phyloP scores from a whole-genome alignment of 768 basidiomycete genomes.

The Fomitopsis serialis region DNA sequence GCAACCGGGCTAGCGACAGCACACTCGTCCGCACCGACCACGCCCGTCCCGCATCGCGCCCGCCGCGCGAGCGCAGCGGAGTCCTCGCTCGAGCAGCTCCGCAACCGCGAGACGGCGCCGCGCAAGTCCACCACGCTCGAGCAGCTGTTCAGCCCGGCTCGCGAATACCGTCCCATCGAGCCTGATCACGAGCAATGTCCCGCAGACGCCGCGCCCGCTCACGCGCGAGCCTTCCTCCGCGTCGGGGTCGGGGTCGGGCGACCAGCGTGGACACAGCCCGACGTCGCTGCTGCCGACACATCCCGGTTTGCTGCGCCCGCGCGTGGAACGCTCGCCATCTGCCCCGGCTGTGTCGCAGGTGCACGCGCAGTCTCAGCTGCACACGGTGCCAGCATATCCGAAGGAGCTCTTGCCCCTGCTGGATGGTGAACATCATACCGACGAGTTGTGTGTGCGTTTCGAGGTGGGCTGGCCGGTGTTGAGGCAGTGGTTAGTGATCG shows the following conservation, averaged over 20 bases:
- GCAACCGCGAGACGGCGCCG: constrained; percentile 37
- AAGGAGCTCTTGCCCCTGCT: constrained; percentile 53
- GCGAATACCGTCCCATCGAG: neutral
- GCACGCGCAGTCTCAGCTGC: constrained; percentile 25
- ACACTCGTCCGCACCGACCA: constrained; percentile 6
- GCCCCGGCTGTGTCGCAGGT: constrained; percentile 27
- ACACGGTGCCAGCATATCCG: constrained; percentile 38
- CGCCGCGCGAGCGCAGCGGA: constrained; percentile 64
- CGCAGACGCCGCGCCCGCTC: constrained; percentile 2
- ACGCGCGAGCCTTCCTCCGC: neutral
- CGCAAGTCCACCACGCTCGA: constrained; percentile 1
- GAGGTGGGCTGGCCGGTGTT: constrained; percentile 81
- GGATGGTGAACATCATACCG: constrained; percentile 89
- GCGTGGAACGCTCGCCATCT: constrained; percentile 56
- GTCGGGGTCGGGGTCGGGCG: neutral
- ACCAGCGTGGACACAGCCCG: neutral
- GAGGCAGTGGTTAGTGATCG: constrained; percentile 60
- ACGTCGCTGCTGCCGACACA: constrained; percentile 1
- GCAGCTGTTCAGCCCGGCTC: neutral
- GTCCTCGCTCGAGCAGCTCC: constrained; percentile 60
- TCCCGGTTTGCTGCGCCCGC: constrained; percentile 36
- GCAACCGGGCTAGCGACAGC: constrained; percentile 23
- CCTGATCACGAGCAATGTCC: neutral
- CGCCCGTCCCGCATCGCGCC: constrained; percentile 15
- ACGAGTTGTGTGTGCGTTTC: constrained; percentile 82